Evolutionary conservation across 1,284 basidiomycete species (phyloP).

Genomic region (Malassezia brasiliensis): DNA sequence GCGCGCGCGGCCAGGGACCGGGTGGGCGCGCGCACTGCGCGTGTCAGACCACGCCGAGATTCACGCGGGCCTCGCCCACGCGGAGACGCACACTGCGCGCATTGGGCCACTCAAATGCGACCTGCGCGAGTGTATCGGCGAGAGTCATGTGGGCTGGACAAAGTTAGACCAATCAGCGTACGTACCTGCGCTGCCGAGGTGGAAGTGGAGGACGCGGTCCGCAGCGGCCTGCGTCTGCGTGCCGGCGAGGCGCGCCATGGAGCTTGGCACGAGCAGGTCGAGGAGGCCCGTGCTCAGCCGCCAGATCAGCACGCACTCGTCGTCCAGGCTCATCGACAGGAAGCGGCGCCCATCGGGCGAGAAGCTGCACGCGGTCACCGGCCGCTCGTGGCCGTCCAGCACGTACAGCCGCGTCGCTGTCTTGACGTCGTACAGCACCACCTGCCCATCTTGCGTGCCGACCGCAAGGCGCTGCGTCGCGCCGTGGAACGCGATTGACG

Average conservation of each 20-base stretch:
- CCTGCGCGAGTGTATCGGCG: conserved; percentile 4
- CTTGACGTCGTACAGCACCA: conserved; percentile 90
- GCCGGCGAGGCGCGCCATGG: conserved; percentile 76
- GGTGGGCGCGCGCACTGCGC: no score
- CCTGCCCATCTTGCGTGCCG: conserved; percentile 74
- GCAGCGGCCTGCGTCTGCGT: conserved; percentile 51
- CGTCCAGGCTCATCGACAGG: conserved; percentile 75
- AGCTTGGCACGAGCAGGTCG: conserved; percentile 81
- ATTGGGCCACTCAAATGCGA: conserved; percentile 35
- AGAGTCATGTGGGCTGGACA: conserved; percentile 6
- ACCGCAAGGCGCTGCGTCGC: conserved; percentile 77
- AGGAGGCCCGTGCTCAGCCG: conserved; percentile 52
- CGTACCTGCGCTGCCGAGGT: conserved; percentile 22
- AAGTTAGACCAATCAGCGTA: not conserved
- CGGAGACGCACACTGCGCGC: conserved; percentile 30
- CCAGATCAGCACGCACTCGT: conserved; percentile 53
- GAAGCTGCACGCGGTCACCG: conserved; percentile 52
- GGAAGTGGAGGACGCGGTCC: conserved; percentile 42
- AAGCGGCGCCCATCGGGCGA: conserved; percentile 83
- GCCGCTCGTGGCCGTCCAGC: conserved; percentile 64
- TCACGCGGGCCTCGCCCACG: conserved; percentile 33
- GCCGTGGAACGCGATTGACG: conserved; percentile 80
- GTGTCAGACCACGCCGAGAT: conserved; percentile 25
- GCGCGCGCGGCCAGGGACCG: no score
- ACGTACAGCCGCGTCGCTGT: conserved; percentile 89